Percentiles rank a stretch among this genome's conserved stretches.
These are phyloP conservation scores for Lonicera japonica DNA, from an alignment of 129 eudicot species.

Conservation along the genomic window DNA sequence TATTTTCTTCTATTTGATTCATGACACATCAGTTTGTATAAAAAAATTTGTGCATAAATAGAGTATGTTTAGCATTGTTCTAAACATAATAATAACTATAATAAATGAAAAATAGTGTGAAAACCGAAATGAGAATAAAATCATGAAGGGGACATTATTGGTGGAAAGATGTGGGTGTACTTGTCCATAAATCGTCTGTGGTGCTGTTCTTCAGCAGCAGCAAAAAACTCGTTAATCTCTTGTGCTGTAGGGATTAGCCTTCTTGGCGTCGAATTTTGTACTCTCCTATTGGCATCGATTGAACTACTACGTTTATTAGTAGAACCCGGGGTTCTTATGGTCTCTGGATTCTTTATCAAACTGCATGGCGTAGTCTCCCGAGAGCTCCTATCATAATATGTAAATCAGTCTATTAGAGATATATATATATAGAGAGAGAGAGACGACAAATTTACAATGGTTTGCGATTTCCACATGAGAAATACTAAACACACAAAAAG, in stretches of 20 bases:
- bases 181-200: slow-evolving; percentile 40
- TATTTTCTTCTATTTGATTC: too few relatives aligned
- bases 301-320: slow-evolving; percentile 35
- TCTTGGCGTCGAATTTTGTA: slow-evolving; percentile 15
- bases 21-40: too few relatives aligned
- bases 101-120: not conserved
- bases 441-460: too few relatives aligned
- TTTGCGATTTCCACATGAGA: too few relatives aligned
- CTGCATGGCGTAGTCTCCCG: slow-evolving; percentile 64
- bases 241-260: slow-evolving; percentile 35
- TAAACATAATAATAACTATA: not conserved
- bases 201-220: slow-evolving; percentile 42
- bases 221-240: slow-evolving; percentile 54
- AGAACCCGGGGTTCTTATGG: slow-evolving; percentile 41
- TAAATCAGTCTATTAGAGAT: not conserved
- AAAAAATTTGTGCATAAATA: not conserved
- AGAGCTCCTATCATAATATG: slow-evolving; percentile 25
- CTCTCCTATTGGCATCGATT: slow-evolving; percentile 11
- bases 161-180: slow-evolving; percentile 13
- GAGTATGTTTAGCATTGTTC: too few relatives aligned
- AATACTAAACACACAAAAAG: too few relatives aligned
- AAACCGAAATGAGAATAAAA: not conserved
- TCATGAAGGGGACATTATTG: too few relatives aligned
- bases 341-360: slow-evolving; percentile 43
- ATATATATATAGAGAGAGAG: too few relatives aligned